Base-by-base conservation (phyloP, 768 basidiomycete species). In the Dentipellis fragilis region DNA sequence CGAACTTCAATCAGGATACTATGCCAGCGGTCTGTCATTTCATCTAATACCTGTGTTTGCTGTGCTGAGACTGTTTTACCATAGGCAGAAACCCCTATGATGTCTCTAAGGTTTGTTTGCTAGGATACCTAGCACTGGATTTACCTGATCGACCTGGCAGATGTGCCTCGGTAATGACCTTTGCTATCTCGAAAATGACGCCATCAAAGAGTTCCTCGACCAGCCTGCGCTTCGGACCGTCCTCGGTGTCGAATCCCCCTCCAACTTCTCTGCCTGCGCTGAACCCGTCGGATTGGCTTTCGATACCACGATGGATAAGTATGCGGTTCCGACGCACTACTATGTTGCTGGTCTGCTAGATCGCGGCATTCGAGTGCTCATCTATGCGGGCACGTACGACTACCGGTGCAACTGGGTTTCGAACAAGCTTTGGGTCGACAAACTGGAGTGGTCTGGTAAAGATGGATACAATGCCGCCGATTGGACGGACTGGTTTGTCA, bases 401-500 rank as follows among this genome's bases (percentile, higher is more conserved):
- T 88, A 85, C 84, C 84, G 84, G 58, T 89, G 87, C 65, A 87
- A 89, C 65, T 87, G 81, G 80, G 69, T 87, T 29, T 83, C 84
- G 14, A 92, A 91, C 68, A 80, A 80, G 63, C 72, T 80, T 42
- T 91, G 89, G 89, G 79, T 84, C 7, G 78, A 87, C 51, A 72
- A 77, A 57, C 72, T 93, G 51, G 78, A 84, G 52, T 91, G 90
- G 90, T 79, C 77, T 48, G 85, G 85, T 2, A 68, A 74, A 49
- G 72, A 72, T 40, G 75, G 63, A 6, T 90, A 84, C 67, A 67
- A 65, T 2, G 64, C 60, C 14, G 72, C 73, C 14, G 68, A 73
- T 22, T 77, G 81, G 73, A 71, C 75, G 22, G 74, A 83, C 19
- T 91, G 89, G 89, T 62, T 63, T 0, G 76, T 87, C 23, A 14